phyloP scores from a whole-genome alignment of 768 basidiomycete species.

The Boletus tomentosulus region DNA sequence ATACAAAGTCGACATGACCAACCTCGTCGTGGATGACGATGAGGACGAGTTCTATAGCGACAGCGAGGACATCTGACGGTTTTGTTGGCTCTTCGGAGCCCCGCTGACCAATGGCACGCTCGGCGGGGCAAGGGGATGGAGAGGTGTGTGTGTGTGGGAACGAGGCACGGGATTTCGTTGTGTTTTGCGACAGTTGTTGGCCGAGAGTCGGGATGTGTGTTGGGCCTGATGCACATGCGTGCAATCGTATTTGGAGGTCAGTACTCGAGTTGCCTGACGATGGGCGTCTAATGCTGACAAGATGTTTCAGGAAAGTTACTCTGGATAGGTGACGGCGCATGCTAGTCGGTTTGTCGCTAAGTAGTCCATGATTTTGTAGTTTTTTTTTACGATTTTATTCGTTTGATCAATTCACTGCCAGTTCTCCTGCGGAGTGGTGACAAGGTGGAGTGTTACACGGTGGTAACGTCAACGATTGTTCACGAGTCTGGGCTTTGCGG shows the following conservation, averaged over 20 bases:
- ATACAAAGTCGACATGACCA: constrained; percentile 96
- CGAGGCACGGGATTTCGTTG: not conserved
- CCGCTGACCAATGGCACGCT: constrained; percentile 58
- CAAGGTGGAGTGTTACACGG: constrained; percentile 15
- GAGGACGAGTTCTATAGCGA: constrained; percentile 83
- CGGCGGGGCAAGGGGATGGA: constrained; percentile 52
- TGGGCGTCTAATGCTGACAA: constrained; percentile 3
- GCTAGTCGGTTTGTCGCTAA: constrained; percentile 18
- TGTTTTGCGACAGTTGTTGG: constrained; percentile 5
- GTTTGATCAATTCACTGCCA: constrained; percentile 26
- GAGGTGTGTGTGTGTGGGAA: constrained; percentile 1
- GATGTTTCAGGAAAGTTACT: not conserved
- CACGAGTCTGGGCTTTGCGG: constrained; percentile 19
- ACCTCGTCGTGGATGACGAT: constrained; percentile 73
- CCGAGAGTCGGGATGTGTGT: constrained; percentile 1
- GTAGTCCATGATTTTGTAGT: constrained; percentile 27
- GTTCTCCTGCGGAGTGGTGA: not conserved
- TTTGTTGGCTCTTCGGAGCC: constrained; percentile 85
- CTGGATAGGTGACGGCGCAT: constrained; percentile 13
- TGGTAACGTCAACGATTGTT: constrained; percentile 32
- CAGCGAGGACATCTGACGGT: constrained; percentile 79
- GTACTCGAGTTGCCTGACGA: not conserved
- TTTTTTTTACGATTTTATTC: constrained; percentile 12
- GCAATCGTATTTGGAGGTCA: constrained; percentile 18
- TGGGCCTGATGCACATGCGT: constrained; percentile 10